A percentile compares a stretch with the other conserved stretches of the same genome.
phyloP scores from a whole-genome alignment of 1,139 yeast genomes.

The Candida glucosophila region DNA sequence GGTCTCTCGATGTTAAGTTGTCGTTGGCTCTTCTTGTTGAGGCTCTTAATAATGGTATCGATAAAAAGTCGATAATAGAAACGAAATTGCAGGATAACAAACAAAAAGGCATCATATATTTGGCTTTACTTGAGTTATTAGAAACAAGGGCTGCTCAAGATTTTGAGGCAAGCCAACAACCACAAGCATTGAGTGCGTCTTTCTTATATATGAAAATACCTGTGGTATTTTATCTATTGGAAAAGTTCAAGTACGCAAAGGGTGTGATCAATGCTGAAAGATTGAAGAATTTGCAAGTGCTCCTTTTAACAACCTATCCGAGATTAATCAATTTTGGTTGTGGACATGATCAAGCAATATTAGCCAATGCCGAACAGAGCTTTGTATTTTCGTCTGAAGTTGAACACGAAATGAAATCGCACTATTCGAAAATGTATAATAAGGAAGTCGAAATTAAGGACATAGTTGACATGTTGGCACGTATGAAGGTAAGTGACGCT shows the following conservation, averaged over 20 bases:
- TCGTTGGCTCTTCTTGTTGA: constrained; percentile 28
- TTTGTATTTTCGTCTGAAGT: constrained; percentile 61
- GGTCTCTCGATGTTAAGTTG: constrained; percentile 18
- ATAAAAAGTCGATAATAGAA: constrained; percentile 31
- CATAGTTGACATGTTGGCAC: constrained; percentile 72
- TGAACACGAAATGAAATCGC: constrained; percentile 88
- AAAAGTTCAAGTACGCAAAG: constrained; percentile 28
- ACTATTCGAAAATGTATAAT: constrained; percentile 90
- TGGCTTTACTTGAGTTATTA: constrained; percentile 25
- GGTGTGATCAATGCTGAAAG: constrained; percentile 49
- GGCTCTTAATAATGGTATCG: constrained; percentile 29
- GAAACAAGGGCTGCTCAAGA: constrained; percentile 35
- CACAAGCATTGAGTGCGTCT: constrained; percentile 7
- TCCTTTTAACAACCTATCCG: constrained; percentile 82
- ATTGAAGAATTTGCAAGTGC: constrained; percentile 67
- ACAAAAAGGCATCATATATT: constrained; percentile 18
- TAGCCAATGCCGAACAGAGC: constrained; percentile 52
- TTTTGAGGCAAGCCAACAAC: constrained; percentile 26
- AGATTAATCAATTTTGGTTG: constrained; percentile 86
- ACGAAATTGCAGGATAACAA: constrained; percentile 24
- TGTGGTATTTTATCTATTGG: constrained; percentile 27
- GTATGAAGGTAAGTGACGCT: constrained; percentile 66
- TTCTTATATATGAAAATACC: constrained; percentile 23
- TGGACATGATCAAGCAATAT: constrained; percentile 82
- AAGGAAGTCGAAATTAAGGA: constrained; percentile 86